Evolutionary conservation across 768 basidiomycete species (phyloP).

Genomic region (Hygrophorus pudorinus): DNA sequence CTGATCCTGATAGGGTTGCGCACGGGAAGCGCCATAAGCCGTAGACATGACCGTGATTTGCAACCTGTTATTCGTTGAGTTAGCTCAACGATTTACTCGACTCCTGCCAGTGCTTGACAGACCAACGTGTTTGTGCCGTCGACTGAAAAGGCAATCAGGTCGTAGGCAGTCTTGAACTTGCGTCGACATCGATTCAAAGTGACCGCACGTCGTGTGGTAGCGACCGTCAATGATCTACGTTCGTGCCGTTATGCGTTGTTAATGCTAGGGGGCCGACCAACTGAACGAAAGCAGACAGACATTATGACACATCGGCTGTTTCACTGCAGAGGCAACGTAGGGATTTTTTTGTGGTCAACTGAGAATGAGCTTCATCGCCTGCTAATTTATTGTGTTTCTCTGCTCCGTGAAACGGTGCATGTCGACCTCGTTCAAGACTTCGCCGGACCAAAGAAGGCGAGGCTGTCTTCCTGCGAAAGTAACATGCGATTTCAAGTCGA

Average conservation of each 20-base stretch:
- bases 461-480: conserved; percentile 20
- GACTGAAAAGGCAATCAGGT: conserved; percentile 61
- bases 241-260: background rate
- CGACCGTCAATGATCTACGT: conserved; percentile 67
- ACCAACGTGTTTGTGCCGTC: conserved; percentile 53
- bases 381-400: conserved; percentile 2
- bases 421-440: conserved; percentile 30
- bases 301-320: conserved; percentile 57
- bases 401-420: conserved; percentile 19
- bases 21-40: conserved; percentile 58
- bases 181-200: conserved; percentile 67
- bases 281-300: conserved; percentile 28
- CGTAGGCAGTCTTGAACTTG: conserved; percentile 55
- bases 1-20: conserved; percentile 66
- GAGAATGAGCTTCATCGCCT: conserved; percentile 4
- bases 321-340: conserved; percentile 9
- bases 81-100: background rate
- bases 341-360: background rate
- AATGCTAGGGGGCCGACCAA: background rate
- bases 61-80: conserved; percentile 31
- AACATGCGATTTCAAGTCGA: background rate
- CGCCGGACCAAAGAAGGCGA: conserved; percentile 24
- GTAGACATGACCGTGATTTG: conserved; percentile 42
- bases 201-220: conserved; percentile 57
- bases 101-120: conserved; percentile 13